A percentile compares a stretch with the other conserved stretches of the same genome.
Evolutionary conservation across 352 stramenopile genomes (phyloP).

Genomic region (Globisporangium sylvaticum): DNA sequence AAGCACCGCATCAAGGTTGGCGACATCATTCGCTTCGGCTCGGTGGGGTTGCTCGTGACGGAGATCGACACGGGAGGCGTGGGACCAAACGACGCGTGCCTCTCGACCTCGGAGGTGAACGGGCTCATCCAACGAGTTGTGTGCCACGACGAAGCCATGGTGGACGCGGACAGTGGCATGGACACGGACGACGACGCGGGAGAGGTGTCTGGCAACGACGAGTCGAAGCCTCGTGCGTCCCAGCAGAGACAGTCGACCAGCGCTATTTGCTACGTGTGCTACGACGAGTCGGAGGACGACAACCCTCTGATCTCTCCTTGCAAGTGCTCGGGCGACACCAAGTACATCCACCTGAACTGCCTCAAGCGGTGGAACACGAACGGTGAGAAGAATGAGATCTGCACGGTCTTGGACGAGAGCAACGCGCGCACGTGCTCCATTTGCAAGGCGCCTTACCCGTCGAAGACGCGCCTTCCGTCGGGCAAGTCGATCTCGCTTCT

Average conservation of each 20-base stretch:
- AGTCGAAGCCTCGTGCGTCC: slow-evolving; percentile 71
- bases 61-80: slow-evolving; percentile 78
- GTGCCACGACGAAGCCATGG: slow-evolving; percentile 73
- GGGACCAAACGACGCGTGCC: slow-evolving; percentile 64
- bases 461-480: slow-evolving; percentile 68
- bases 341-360: slow-evolving; percentile 95
- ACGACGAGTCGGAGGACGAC: slow-evolving; percentile 81
- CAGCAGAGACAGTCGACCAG: slow-evolving; percentile 71
- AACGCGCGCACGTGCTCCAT: slow-evolving; percentile 85
- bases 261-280: slow-evolving; percentile 86
- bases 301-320: slow-evolving; percentile 93
- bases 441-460: slow-evolving; percentile 82
- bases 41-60: slow-evolving; percentile 74
- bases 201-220: slow-evolving; percentile 82
- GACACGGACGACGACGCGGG: slow-evolving; percentile 83
- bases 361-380: slow-evolving; percentile 94
- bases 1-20: slow-evolving; percentile 79
- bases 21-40: slow-evolving; percentile 87
- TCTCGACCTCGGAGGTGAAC: slow-evolving; percentile 74
- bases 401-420: slow-evolving; percentile 77
- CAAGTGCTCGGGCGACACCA: slow-evolving; percentile 94
- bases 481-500: slow-evolving; percentile 75
- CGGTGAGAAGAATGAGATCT: slow-evolving; percentile 88
- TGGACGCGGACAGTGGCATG: slow-evolving; percentile 78
- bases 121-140: slow-evolving; percentile 79